Base-by-base conservation (phyloP, 139 green algal genomes). In the Yamagishiella unicocca region DNA sequence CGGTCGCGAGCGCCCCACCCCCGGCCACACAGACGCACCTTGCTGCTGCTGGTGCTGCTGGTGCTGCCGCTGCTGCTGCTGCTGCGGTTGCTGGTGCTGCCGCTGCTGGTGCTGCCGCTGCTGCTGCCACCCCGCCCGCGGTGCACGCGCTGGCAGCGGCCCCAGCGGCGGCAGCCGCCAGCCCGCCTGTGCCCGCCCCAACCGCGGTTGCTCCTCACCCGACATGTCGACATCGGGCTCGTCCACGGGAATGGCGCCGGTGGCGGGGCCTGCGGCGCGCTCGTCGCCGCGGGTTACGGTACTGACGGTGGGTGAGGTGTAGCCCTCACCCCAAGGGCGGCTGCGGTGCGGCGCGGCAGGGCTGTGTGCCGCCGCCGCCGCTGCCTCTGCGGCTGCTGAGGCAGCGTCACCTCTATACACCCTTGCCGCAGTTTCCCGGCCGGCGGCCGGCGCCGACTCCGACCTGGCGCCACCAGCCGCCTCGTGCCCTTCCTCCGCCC, bases 221-320 rank as follows among this genome's bases (percentile, higher is more conserved):
- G 67, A 50, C 33, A 6, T 9, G 22, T 25, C 37, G 9, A 9
- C 27, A 8, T 78, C 38, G 17, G 40, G 14, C 38, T 37, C 27
- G 17, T 55, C 27, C 17, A 10, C 70, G 38, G 29, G 38, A 40
- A 4, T 40, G 40, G 38, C 42, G 40, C 40, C 42, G 70, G 40
- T 24, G n/a, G 22, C 37, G 40, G 38, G 62, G 72, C 8, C 43
- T n/a, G 72, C 67, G 35, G 2, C 67, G 35, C 6, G 35, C 2
- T 29, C 12, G 25, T 50, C 35, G 67, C 17, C 35, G 35, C 67
- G 64, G 29, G 72, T 80, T 8, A 42, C 72, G 4, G 29, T 80
- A 25, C 66, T 74, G 35, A 80, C 42, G 10, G 72, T 80, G 40
- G 72, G 72, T 8, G 72, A 80, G 43, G 29, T 43, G 43, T 80